These are phyloP conservation scores for Curvularia sp. DNA, from an alignment of 2,329 filamentous ascomycete genomes.

Conservation along the genomic window DNA sequence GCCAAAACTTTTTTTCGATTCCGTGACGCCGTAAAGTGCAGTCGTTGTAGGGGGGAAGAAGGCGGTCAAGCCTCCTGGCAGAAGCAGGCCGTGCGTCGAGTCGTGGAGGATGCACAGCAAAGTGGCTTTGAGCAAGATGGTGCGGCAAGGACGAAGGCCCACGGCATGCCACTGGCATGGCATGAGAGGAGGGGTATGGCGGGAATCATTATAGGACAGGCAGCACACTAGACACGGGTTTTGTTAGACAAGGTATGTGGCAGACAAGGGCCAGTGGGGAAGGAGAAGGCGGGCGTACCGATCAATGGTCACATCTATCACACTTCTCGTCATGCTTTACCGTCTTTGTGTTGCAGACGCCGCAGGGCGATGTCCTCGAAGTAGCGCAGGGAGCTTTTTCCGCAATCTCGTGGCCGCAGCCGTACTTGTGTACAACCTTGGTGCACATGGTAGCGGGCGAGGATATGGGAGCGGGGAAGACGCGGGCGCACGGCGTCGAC, in stretches of 20 bases:
- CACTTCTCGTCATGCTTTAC: conserved; percentile 59
- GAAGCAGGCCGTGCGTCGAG: conserved; percentile 30
- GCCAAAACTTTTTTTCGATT: conserved; percentile 50
- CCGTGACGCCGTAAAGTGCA: conserved; percentile 54
- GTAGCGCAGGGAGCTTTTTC: conserved; percentile 57
- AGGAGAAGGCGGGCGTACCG: conserved; percentile 35
- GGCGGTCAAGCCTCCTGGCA: conserved; percentile 22
- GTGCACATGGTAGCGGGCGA: conserved; percentile 53
- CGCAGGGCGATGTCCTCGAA: conserved; percentile 53
- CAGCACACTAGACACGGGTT: conserved; percentile 33
- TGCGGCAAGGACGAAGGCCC: conserved; percentile 34
- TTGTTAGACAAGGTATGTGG: conserved; percentile 40
- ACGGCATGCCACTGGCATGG: conserved; percentile 40
- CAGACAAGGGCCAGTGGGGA: conserved; percentile 9
- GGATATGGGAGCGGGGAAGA: conserved; percentile 22
- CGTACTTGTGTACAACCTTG: conserved; percentile 56
- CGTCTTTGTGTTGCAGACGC: conserved; percentile 51
- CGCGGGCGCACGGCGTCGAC: conserved; percentile 30
- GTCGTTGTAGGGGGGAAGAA: conserved; percentile 29
- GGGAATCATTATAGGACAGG: conserved; percentile 42
- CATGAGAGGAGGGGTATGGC: conserved; percentile 42
- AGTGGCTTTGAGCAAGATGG: conserved; percentile 31
- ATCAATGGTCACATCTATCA: conserved; percentile 54
- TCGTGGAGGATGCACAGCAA: conserved; percentile 31
- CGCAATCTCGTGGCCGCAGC: conserved; percentile 54